phyloP scores from a whole-genome alignment of 305 asterid genomes.

The Fraxinus floribunda region DNA sequence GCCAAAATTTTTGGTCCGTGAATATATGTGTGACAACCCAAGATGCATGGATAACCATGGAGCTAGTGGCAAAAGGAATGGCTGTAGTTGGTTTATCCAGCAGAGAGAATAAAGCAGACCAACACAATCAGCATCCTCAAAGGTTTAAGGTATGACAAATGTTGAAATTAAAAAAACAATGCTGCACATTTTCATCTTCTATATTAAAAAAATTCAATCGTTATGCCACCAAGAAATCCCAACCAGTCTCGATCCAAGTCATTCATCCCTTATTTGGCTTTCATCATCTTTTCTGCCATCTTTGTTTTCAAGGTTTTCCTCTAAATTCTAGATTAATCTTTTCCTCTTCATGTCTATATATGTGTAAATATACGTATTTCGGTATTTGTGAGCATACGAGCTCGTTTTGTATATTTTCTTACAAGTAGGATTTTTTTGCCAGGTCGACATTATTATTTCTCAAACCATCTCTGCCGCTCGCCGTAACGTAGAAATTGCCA shows the following conservation, averaged over 20 bases:
- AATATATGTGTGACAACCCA: conserved; percentile 24
- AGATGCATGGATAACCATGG: conserved; percentile 41
- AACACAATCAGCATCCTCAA: conserved; percentile 8
- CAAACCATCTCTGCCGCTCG: conserved; percentile 49
- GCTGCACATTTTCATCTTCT: conserved; percentile 21
- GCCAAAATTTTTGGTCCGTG: conserved; percentile 11
- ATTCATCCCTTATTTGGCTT: conserved; percentile 54
- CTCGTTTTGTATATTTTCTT: background rate
- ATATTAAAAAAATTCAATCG: conserved; percentile 31
- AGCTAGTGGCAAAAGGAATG: conserved; percentile 15
- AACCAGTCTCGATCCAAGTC: conserved; percentile 45
- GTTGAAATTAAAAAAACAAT: conserved; percentile 27
- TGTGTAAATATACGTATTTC: background rate
- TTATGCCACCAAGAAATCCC: conserved; percentile 32
- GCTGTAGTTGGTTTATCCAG: conserved; percentile 12
- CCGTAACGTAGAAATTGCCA: conserved; percentile 28
- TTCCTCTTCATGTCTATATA: background rate
- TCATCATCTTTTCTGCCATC: conserved; percentile 60
- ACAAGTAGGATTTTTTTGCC: background rate
- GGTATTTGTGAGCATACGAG: background rate
- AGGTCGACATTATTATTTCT: conserved; percentile 58
- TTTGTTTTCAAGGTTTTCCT: conserved; percentile 66
- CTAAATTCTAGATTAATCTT: background rate
- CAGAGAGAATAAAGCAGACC: background rate
- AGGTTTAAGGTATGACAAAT: conserved; percentile 3